A percentile compares a stretch with the other conserved stretches of the same genome.
phyloP scores from a whole-genome alignment of 2,329 filamentous ascomycete genomes.

The Scolecobasidium constrictum region DNA sequence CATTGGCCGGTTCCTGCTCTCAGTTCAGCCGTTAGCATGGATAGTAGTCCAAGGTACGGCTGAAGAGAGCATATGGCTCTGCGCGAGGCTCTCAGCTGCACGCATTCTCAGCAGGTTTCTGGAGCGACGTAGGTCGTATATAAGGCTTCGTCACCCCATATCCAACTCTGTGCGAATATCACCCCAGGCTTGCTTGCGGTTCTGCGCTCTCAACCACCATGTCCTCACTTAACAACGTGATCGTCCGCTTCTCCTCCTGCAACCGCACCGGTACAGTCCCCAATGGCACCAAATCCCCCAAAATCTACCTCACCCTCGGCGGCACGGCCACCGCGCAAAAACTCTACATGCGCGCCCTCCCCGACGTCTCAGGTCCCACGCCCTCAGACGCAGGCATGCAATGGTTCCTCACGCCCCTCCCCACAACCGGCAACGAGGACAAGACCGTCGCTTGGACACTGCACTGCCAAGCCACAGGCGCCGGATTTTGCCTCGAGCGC shows the following conservation, averaged over 20 bases:
- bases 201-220: too few species aligned
- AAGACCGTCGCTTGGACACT: not conserved
- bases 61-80: too few species aligned
- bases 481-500: not conserved
- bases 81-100: too few species aligned
- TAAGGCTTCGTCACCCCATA: too few species aligned
- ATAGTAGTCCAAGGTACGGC: too few species aligned
- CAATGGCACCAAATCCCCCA: not conserved
- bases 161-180: too few species aligned
- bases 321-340: not conserved
- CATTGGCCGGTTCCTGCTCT: too few species aligned
- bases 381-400: not conserved
- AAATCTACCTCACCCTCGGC: not conserved
- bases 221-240: not conserved
- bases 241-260: not conserved
- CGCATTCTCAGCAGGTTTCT: too few species aligned
- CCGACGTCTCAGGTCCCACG: not conserved
- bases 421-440: not conserved
- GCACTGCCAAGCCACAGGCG: not conserved
- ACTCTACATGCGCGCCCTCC: not conserved
- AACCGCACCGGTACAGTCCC: not conserved
- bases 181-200: too few species aligned
- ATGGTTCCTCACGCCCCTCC: not conserved
- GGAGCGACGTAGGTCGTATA: too few species aligned
- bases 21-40: too few species aligned